Evolutionary conservation across 179 eudicot genomes (phyloP).

Genomic region (Carnegiea gigantea): DNA sequence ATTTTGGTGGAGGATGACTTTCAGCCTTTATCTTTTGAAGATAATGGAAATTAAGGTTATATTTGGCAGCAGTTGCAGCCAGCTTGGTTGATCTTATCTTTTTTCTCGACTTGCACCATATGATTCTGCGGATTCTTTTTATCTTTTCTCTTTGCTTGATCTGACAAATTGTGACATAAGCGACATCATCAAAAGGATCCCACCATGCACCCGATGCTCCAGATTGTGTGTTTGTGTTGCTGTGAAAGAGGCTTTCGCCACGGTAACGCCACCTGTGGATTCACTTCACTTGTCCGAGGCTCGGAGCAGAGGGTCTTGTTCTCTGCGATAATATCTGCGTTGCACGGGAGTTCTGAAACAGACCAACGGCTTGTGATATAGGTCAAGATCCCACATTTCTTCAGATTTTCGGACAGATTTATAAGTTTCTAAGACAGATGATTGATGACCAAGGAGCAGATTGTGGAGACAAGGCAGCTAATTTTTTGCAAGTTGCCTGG

Average conservation of each 20-base stretch:
- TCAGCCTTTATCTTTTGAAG: constrained; percentile 16
- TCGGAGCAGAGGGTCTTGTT: too few relatives aligned
- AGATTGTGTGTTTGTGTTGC: too few relatives aligned
- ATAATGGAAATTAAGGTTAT: constrained; percentile 16
- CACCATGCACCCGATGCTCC: too few relatives aligned
- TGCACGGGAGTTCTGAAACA: neutral
- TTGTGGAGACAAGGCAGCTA: neutral
- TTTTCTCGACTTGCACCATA: neutral
- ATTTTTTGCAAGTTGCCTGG: neutral
- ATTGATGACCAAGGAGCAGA: too few relatives aligned
- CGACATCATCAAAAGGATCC: neutral
- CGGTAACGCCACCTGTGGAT: too few relatives aligned
- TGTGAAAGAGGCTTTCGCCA: too few relatives aligned
- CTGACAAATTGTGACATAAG: neutral
- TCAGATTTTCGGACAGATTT: too few relatives aligned
- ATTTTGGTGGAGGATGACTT: constrained; percentile 4
- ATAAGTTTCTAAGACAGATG: too few relatives aligned
- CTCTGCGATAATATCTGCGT: too few relatives aligned
- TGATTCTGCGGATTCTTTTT: neutral
- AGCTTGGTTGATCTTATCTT: too few relatives aligned
- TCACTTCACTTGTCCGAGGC: too few relatives aligned
- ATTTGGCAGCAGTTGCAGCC: neutral
- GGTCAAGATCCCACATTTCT: neutral
- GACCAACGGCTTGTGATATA: neutral
- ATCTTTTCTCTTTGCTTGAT: neutral